Conservation (phyloP, 768 basidiomycete species). For the Butyriboletus loyo region DNA sequence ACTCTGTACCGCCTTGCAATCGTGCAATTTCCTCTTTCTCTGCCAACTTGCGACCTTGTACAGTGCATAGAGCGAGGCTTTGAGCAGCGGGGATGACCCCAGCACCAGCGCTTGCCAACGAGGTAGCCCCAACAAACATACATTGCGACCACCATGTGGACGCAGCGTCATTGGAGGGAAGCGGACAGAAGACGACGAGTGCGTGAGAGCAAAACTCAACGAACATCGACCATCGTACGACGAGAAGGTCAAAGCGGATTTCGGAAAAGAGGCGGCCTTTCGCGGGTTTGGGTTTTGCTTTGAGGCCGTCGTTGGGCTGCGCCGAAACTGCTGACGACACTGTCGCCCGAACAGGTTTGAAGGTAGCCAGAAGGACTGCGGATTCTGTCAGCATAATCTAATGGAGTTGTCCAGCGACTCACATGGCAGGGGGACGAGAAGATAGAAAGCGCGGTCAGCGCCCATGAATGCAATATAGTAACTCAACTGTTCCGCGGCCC, state of each 20-base stretch:
- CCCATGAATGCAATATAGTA: conserved; percentile 75
- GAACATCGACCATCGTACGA: conserved; percentile 62
- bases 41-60: conserved; percentile 33
- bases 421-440: conserved; percentile 70
- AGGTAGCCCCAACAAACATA: conserved; percentile 58
- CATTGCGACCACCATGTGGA: conserved; percentile 32
- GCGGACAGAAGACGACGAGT: conserved; percentile 52
- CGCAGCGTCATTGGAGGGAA: conserved; percentile 35
- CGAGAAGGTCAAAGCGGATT: conserved; percentile 64
- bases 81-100: conserved; percentile 68
- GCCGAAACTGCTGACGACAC: conserved; percentile 4
- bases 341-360: conserved; percentile 45
- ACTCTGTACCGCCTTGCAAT: conserved; percentile 2
- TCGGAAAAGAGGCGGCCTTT: conserved; percentile 54
- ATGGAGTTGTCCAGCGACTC: conserved; percentile 25
- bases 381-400: conserved; percentile 26
- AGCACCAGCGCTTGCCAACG: conserved; percentile 61
- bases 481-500: conserved; percentile 67
- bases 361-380: conserved; percentile 56
- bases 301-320: conserved; percentile 4
- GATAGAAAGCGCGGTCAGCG: conserved; percentile 58
- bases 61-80: conserved; percentile 70
- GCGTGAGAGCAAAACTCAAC: conserved; percentile 64
- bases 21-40: conserved; percentile 37
- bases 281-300: conserved; percentile 44